phyloP scores from a whole-genome alignment of 176 grass and related monocot species.

The Eragrostis curvula region DNA sequence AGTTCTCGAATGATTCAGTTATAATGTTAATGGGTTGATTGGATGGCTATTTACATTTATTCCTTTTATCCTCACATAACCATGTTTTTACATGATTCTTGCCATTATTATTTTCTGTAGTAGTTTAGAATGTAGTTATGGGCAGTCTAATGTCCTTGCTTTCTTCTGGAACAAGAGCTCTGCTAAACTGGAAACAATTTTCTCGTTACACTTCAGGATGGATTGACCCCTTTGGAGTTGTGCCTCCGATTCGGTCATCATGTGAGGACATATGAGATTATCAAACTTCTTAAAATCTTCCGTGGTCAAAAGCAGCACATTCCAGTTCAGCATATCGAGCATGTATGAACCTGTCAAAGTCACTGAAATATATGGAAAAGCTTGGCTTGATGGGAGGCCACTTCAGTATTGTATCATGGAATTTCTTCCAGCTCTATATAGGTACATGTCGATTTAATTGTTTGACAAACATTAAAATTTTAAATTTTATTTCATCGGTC shows the following conservation, averaged over 20 bases:
- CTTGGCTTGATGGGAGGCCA: conserved; percentile 1
- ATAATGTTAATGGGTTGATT: conserved; percentile 3
- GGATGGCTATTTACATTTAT: conserved; percentile 1
- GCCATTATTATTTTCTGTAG: conserved; percentile 7
- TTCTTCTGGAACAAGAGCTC: background rate
- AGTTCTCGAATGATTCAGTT: conserved; percentile 28
- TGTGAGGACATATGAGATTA: conserved; percentile 74
- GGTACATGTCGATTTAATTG: background rate
- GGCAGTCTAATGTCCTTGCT: background rate
- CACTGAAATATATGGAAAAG: conserved; percentile 1
- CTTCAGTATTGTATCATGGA: conserved; percentile 15
- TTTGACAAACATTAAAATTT: background rate
- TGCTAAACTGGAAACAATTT: conserved; percentile 17
- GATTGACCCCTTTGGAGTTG: conserved; percentile 82
- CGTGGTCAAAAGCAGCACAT: conserved; percentile 40
- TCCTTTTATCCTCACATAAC: background rate
- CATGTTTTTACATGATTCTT: background rate
- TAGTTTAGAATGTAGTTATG: background rate
- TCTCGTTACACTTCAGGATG: conserved; percentile 63
- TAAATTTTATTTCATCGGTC: conserved; percentile 8
- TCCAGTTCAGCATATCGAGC: conserved; percentile 14
- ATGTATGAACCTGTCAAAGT: background rate
- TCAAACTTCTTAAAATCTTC: conserved; percentile 82
- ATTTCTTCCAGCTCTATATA: conserved; percentile 2
- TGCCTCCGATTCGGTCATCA: conserved; percentile 71